Conservation (phyloP, 2,329 filamentous ascomycete genomes). For the Tolypocladium endophyticum region DNA sequence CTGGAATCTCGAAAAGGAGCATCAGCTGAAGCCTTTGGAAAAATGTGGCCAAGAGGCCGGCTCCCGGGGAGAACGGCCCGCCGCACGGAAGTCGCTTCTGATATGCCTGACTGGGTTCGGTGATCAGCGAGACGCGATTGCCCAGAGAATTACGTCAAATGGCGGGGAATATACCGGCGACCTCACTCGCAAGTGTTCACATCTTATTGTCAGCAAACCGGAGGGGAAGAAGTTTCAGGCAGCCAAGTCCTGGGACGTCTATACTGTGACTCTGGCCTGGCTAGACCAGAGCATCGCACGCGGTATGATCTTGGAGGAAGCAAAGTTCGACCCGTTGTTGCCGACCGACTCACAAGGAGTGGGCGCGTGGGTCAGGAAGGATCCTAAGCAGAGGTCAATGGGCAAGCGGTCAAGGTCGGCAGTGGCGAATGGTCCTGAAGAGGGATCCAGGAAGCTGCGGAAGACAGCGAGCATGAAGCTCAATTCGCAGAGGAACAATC, state of each 20-base stretch:
- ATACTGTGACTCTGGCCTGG: slow-evolving; percentile 76
- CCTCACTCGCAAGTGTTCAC: slow-evolving; percentile 74
- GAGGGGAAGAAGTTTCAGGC: slow-evolving; percentile 85
- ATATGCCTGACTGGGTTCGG: slow-evolving; percentile 50
- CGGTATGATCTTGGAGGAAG: slow-evolving; percentile 84
- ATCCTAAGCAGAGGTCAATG: slow-evolving; percentile 32
- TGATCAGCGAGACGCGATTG: slow-evolving; percentile 58
- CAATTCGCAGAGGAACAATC: slow-evolving; percentile 63
- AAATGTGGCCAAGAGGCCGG: slow-evolving; percentile 32
- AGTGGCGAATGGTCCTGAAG: slow-evolving; percentile 32
- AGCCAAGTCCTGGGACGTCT: slow-evolving; percentile 72
- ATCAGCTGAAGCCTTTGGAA: slow-evolving; percentile 55
- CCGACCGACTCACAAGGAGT: slow-evolving; percentile 61
- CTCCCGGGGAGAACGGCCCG: slow-evolving; percentile 8
- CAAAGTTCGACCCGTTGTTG: slow-evolving; percentile 68
- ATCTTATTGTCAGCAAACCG: slow-evolving; percentile 70
- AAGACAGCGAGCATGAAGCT: slow-evolving; percentile 81
- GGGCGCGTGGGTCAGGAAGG: slow-evolving; percentile 58
- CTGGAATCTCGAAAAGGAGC: slow-evolving; percentile 52
- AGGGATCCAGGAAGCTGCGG: slow-evolving; percentile 69
- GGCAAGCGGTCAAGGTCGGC: slow-evolving; percentile 51
- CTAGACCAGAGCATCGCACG: slow-evolving; percentile 70
- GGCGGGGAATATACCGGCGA: slow-evolving; percentile 84
- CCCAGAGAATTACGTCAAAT: slow-evolving; percentile 54
- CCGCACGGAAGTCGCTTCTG: slow-evolving; percentile 30